These are phyloP conservation scores for Nakazawaea molendinolei DNA, from an alignment of 805 yeast genomes.

Conservation along the genomic window DNA sequence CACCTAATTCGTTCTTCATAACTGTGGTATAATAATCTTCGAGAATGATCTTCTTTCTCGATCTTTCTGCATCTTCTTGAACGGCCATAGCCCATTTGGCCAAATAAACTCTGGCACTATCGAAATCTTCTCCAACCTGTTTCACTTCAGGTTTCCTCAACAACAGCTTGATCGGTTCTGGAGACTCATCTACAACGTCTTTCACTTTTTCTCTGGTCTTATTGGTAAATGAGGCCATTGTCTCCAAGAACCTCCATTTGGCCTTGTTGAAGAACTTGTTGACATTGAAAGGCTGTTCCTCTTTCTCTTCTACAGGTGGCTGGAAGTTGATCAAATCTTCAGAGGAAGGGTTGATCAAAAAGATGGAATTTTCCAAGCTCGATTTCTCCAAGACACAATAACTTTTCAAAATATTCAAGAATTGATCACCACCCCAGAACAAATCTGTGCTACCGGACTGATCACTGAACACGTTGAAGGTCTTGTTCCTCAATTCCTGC, in stretches of 20 bases:
- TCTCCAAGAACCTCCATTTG: constrained; percentile 81
- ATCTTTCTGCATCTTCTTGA: constrained; percentile 79
- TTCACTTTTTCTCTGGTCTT: constrained; percentile 60
- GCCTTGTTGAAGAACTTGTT: constrained; percentile 54
- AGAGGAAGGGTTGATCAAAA: constrained; percentile 71
- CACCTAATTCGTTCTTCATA: constrained; percentile 56
- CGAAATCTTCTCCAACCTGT: constrained; percentile 82
- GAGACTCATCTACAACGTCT: constrained; percentile 50
- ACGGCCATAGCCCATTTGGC: constrained; percentile 97
- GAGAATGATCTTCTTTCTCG: constrained; percentile 43
- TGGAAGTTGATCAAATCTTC: constrained; percentile 56
- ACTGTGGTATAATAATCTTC: constrained; percentile 52
- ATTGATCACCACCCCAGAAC: constrained; percentile 91
- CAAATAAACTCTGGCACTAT: constrained; percentile 81
- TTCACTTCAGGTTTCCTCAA: constrained; percentile 75
- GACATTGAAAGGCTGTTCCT: constrained; percentile 25
- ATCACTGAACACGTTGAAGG: constrained; percentile 69
- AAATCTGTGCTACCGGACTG: constrained; percentile 39
- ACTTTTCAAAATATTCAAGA: constrained; percentile 46
- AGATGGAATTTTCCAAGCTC: constrained; percentile 63
- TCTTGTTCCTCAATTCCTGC: constrained; percentile 50
- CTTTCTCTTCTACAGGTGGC: constrained; percentile 34
- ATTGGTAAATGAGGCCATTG: constrained; percentile 72
- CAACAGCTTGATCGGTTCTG: constrained; percentile 49
- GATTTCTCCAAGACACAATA: constrained; percentile 62